Evolutionary conservation across 2,329 filamentous ascomycete genomes (phyloP), one percentile per base, ranked within the genome.

Genomic region (Clarireedia paspali): DNA sequence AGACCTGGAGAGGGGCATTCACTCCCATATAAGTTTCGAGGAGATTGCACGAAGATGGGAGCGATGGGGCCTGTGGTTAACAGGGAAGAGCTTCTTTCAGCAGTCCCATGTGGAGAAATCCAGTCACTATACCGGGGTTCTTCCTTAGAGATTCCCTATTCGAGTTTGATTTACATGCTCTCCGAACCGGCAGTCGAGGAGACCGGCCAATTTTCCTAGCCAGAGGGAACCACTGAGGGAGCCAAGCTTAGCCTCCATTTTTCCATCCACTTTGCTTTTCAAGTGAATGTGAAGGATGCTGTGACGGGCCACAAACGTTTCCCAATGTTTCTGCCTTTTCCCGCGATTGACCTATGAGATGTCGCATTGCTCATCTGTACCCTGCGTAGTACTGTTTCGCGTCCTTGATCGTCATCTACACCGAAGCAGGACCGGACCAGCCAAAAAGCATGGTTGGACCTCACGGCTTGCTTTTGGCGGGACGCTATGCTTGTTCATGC

Each of bases 21-120:
- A 45, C 57, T 26, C 38, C 39, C 51, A 64, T 64, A 63, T 57
- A 56, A 46, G 44, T 45, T 53, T 26, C 24, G 60, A 59, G 59
- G 61, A 62, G 57, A 62, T 64, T 60, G 57, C 44, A 57, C 50
- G 50, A 38, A 40, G 38, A 49, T 46, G 50, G 17, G 23, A 47
- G 44, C 20, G 40, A 47, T 45, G 36, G 46, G 39, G 24, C 45
- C 53, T 34, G 44, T 36, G 20, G 23, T 23, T 30, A 38, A 47
- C 48, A 52, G 15, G 53, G 53, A 52, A 52, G 39, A 30, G 30
- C 53, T 34, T 40, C 30, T 49, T 55, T 34, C 47, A 38, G 52
- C 45, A 45, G 52, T 54, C 39, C 53, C 47, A 54, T 55, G 53
- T 42, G 53, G 34, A 50, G 36, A 42, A 23, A 30, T 39, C n/a